Evolutionary conservation across 202 grass and related monocot species (phyloP), one percentile per base, ranked within the genome.

Genomic region (Zoysia matrella): DNA sequence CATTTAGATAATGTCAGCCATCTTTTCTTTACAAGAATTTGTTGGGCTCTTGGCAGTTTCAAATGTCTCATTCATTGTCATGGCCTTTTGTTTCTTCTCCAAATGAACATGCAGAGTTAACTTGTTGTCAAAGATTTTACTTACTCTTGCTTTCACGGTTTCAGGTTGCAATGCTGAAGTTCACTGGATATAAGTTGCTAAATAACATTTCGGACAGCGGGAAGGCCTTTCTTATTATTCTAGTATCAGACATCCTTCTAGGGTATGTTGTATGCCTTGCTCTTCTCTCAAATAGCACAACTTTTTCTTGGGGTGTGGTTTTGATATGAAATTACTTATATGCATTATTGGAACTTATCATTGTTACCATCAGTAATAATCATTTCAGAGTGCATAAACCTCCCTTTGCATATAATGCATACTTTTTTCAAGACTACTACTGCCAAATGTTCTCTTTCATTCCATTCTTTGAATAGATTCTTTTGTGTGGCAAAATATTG

Each of bases 181-280:
- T 98, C 86, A 98, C 95, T 76, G 90, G 95, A 83, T 98, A 98
- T 89, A 98, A 98, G 77, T 80, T 98, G 56, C 72, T 98, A 85
- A 98, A 87, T 80, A 95, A 93, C 54, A 87, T 95, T 80, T 90
- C 92, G 67, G 92, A 95, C 80, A 80, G 82, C 62, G 92, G 92
- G 84, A 98, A 92, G 78, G 96, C 96, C 53, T 98, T 95, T 77
- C 80, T 93, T 83, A 95, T 98, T 60, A 98, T 98, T 88, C 58
- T 93, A 82, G 74, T 95, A 68, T 86, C 90, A 61, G 96, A 98
- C 81, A 98, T 95, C 55, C 90, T 93, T 89, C 80, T 98, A 70
- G 96, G 96, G 92, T 98, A 91, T 81, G 82, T 86, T 68, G 73
- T 80, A 79, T 77, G 3, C 50, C 42, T 87, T 52, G 9, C 52